Conservation (phyloP, 2,329 filamentous ascomycete genomes). For the Lomentospora prolificans region DNA sequence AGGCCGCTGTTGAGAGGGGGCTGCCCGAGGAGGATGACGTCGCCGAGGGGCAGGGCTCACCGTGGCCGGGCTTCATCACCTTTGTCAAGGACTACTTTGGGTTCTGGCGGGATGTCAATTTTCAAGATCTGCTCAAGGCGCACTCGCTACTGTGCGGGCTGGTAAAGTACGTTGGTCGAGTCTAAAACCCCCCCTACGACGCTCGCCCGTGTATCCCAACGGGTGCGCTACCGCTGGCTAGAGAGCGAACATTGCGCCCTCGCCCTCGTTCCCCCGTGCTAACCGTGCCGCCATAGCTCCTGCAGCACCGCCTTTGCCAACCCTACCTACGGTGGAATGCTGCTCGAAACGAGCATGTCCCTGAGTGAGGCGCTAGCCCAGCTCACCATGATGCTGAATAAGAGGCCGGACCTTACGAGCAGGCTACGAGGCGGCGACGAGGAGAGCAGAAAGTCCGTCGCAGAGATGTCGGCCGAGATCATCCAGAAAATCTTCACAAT, state of each 20-base stretch:
- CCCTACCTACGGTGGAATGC: slow-evolving; percentile 66
- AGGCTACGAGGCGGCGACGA: slow-evolving; percentile 54
- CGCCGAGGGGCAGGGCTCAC: slow-evolving; percentile 51
- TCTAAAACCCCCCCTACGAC: not conserved
- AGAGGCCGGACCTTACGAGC: slow-evolving; percentile 65
- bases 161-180: slow-evolving; percentile 57
- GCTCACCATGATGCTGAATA: slow-evolving; percentile 76
- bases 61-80: slow-evolving; percentile 66
- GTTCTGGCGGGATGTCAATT: slow-evolving; percentile 73
- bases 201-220: not conserved
- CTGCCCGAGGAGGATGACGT: slow-evolving; percentile 58
- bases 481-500: slow-evolving; percentile 87
- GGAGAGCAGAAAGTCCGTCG: slow-evolving; percentile 65
- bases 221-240: not conserved
- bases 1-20: slow-evolving; percentile 51
- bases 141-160: slow-evolving; percentile 66
- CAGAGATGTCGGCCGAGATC: slow-evolving; percentile 79
- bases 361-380: slow-evolving; percentile 71
- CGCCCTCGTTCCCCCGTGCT: not conserved
- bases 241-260: not conserved
- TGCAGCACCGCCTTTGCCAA: slow-evolving; percentile 76
- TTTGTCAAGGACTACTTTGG: slow-evolving; percentile 75
- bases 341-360: slow-evolving; percentile 75
- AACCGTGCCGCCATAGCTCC: slow-evolving; percentile 41
- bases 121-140: slow-evolving; percentile 62